phyloP scores from a whole-genome alignment of 345 rosid species.

The Gossypium rotundifolium region DNA sequence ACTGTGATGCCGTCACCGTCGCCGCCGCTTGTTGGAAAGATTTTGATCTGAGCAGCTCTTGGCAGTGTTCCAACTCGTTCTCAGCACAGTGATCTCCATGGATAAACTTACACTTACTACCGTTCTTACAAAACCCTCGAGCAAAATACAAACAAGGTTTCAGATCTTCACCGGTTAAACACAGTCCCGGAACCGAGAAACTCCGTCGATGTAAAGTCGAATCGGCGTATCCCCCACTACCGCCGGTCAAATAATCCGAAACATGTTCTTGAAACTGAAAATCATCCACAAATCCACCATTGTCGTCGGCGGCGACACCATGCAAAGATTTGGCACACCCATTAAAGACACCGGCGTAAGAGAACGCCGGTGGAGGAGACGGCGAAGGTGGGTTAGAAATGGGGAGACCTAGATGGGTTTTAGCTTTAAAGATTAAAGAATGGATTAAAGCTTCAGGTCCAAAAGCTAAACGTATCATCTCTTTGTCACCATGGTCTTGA shows the following conservation, averaged over 20 bases:
- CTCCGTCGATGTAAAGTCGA: constrained; percentile 33
- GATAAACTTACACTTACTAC: constrained; percentile 48
- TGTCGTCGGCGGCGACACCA: neutral
- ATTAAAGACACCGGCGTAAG: constrained; percentile 37
- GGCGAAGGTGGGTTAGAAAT: constrained; percentile 21
- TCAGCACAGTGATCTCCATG: constrained; percentile 34
- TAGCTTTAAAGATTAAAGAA: constrained; percentile 42
- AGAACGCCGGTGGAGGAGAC: constrained; percentile 15
- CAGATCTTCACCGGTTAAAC: constrained; percentile 38
- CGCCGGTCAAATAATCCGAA: constrained; percentile 5
- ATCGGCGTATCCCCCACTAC: constrained; percentile 12
- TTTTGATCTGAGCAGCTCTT: constrained; percentile 44
- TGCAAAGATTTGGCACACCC: constrained; percentile 12
- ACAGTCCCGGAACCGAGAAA: constrained; percentile 41
- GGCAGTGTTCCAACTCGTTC: constrained; percentile 44
- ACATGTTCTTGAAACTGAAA: constrained; percentile 43
- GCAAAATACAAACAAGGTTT: constrained; percentile 56
- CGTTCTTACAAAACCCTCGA: constrained; percentile 68
- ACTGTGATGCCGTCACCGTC: constrained; percentile 27
- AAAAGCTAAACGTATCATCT: constrained; percentile 53
- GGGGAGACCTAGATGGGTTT: constrained; percentile 32
- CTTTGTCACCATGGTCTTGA: constrained; percentile 62
- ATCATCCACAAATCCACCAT: constrained; percentile 31
- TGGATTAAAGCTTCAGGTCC: constrained; percentile 56
- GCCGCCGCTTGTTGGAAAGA: constrained; percentile 22